Evolutionary conservation across 2,329 filamentous ascomycete genomes (phyloP).

Genomic region (Ceratocystis destructans): DNA sequence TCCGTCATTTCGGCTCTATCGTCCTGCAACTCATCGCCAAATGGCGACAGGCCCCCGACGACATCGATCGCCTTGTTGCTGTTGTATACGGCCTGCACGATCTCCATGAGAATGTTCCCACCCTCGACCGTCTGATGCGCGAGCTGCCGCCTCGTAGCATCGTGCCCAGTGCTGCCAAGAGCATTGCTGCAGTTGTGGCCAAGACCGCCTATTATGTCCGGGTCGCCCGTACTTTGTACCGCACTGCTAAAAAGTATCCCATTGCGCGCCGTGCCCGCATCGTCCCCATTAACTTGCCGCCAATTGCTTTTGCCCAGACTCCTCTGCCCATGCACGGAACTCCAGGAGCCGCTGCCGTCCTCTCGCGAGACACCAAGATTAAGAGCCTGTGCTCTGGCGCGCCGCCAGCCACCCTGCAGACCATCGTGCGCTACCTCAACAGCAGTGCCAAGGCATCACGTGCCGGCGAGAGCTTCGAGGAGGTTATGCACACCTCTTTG

Average conservation of each 20-base stretch:
- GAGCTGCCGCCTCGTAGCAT: slow-evolving; percentile 10
- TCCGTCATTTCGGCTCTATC: slow-evolving; percentile 6
- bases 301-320: slow-evolving; percentile 9
- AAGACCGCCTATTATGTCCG: slow-evolving; percentile 18
- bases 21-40: slow-evolving; percentile 12
- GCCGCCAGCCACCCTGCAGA: slow-evolving; percentile 12
- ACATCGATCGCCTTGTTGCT: slow-evolving; percentile 8
- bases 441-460: slow-evolving; percentile 13
- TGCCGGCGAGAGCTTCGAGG: slow-evolving; percentile 13
- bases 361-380: slow-evolving; percentile 16
- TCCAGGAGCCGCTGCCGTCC: not conserved
- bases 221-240: slow-evolving; percentile 22
- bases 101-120: slow-evolving; percentile 7
- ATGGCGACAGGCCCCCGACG: slow-evolving; percentile 13
- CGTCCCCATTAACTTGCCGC: slow-evolving; percentile 23
- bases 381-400: slow-evolving; percentile 14
- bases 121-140: slow-evolving; percentile 15
- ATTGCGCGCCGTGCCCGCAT: slow-evolving; percentile 25
- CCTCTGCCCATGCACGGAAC: slow-evolving; percentile 12
- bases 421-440: slow-evolving; percentile 15
- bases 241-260: slow-evolving; percentile 24
- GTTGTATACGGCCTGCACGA: slow-evolving; percentile 11
- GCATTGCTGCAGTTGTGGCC: slow-evolving; percentile 15
- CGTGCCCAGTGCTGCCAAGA: slow-evolving; percentile 16
- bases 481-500: slow-evolving; percentile 19